A percentile compares a stretch with the other conserved stretches of the same genome.
Conservation (phyloP, 2,329 filamentous ascomycete genomes). For the Rosellinia necatrix region DNA sequence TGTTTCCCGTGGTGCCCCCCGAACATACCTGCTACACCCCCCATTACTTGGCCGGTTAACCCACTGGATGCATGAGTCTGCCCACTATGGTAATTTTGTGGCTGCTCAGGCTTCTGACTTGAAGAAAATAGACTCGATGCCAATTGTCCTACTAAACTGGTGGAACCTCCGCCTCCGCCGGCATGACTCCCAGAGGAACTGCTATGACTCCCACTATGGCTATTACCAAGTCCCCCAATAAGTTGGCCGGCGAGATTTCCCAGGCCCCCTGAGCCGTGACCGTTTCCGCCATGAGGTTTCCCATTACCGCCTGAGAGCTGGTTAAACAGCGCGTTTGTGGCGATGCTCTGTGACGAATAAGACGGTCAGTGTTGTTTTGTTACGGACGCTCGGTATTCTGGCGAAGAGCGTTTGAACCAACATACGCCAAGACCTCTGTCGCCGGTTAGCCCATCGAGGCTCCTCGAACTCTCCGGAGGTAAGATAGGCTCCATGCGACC, state of each 20-base stretch:
- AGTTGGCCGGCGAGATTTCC: conserved; percentile 55
- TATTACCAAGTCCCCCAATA: conserved; percentile 36
- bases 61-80: conserved; percentile 50
- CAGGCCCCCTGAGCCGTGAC: conserved; percentile 45
- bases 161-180: conserved; percentile 37
- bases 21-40: conserved; percentile 58
- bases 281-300: conserved; percentile 46
- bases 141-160: conserved; percentile 63
- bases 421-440: conserved; percentile 70
- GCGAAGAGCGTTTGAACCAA: conserved; percentile 32
- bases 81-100: conserved; percentile 39
- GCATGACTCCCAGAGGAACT: conserved; percentile 33
- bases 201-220: conserved; percentile 33
- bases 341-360: conserved; percentile 55
- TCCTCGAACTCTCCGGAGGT: conserved; percentile 54
- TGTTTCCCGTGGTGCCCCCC: conserved; percentile 50
- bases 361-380: conserved; percentile 32
- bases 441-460: conserved; percentile 54
- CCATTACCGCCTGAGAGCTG: conserved; percentile 51
- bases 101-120: conserved; percentile 51
- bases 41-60: conserved; percentile 58
- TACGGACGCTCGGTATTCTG: conserved; percentile 24
- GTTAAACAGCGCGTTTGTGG: conserved; percentile 60
- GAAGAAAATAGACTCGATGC: conserved; percentile 60
- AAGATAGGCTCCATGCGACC: conserved; percentile 64